Percentiles rank a stretch among this genome's conserved stretches.
Conservation (phyloP, 2,329 filamentous ascomycete species). For the Paecilomyces fulvus region DNA sequence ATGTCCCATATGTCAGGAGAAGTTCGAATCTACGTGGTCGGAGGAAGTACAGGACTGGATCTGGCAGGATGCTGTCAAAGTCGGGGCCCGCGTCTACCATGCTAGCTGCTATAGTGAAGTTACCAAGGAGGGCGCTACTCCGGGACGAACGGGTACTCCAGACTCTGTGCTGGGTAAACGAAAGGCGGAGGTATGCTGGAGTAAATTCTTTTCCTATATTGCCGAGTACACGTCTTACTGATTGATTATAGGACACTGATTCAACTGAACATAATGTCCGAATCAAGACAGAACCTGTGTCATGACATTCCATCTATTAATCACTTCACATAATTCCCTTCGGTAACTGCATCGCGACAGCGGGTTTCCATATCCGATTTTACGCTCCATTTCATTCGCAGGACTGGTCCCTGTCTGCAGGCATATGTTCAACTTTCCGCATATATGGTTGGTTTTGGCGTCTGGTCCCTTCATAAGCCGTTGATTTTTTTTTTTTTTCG, state of each 20-base stretch:
- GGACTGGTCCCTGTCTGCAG: not conserved
- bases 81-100: conserved; percentile 77
- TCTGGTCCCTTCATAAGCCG: not conserved
- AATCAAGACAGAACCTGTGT: conserved; percentile 31
- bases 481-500: not conserved
- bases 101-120: conserved; percentile 82
- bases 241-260: conserved; percentile 20
- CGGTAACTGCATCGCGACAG: not conserved
- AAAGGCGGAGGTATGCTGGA: conserved; percentile 55
- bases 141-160: conserved; percentile 42
- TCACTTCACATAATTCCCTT: conserved; percentile 1
- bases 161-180: conserved; percentile 64
- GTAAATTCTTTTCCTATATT: not conserved
- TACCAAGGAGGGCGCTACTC: conserved; percentile 51
- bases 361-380: not conserved
- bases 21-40: conserved; percentile 85
- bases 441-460: not conserved
- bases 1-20: conserved; percentile 92
- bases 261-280: conserved; percentile 29
- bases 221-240: conserved; percentile 3
- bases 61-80: conserved; percentile 78
- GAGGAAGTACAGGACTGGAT: conserved; percentile 95
- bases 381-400: not conserved
- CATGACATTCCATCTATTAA: conserved; percentile 10
- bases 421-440: not conserved